Percentiles rank a stretch among this genome's conserved stretches.
These are phyloP conservation scores for Apostasia shenzhenica DNA, from an alignment of 106 monocot species.

Conservation along the genomic window DNA sequence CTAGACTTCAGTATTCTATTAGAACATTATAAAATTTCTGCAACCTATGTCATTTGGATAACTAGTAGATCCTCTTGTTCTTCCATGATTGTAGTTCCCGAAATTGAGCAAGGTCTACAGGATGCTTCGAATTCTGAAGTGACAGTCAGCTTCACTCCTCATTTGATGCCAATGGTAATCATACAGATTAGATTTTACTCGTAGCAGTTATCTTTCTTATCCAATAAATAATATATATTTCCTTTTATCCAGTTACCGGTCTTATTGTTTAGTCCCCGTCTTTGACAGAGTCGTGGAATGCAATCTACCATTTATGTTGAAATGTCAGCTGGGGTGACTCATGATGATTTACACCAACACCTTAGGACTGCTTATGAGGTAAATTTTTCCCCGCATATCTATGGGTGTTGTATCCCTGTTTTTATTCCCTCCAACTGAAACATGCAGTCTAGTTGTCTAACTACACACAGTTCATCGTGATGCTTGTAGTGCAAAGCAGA, in stretches of 20 bases:
- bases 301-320: conserved; percentile 93
- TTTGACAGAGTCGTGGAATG: conserved; percentile 88
- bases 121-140: conserved; percentile 82
- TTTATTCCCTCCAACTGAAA: too few species aligned
- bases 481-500: too few species aligned
- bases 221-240: not conserved
- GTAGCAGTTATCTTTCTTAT: not conserved
- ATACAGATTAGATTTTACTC: not conserved
- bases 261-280: not conserved
- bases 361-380: conserved; percentile 63
- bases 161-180: conserved; percentile 95
- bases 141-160: conserved; percentile 92
- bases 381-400: not conserved
- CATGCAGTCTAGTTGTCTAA: too few species aligned
- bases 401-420: too few species aligned
- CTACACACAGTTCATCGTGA: too few species aligned
- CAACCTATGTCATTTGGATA: too few species aligned
- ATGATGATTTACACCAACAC: conserved; percentile 60
- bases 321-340: conserved; percentile 72
- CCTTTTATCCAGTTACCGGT: not conserved
- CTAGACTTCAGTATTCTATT: too few species aligned
- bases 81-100: conserved; percentile 69
- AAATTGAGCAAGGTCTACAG: conserved; percentile 95
- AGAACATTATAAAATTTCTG: too few species aligned
- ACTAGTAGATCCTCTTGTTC: not conserved